Conservation (phyloP, 805 yeast genomes). For the Ogataea dorogensis region DNA sequence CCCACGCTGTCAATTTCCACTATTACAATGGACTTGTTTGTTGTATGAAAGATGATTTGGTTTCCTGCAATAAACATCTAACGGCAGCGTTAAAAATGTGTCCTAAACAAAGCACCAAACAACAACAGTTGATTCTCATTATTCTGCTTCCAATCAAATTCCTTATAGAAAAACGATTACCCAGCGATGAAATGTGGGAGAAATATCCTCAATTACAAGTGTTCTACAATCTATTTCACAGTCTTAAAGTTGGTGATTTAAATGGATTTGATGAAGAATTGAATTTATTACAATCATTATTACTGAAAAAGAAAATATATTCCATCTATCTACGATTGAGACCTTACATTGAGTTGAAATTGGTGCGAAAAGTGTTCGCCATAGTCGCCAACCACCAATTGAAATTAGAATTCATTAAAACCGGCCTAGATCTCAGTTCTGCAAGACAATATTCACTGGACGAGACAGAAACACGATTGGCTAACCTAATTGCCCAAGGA, state of each 20-base stretch:
- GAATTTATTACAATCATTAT: conserved; percentile 42
- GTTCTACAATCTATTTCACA: conserved; percentile 48
- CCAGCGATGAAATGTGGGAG: conserved; percentile 41
- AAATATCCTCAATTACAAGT: conserved; percentile 42
- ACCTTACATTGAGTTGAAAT: conserved; percentile 47
- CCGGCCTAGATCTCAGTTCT: conserved; percentile 16
- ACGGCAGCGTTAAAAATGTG: conserved; percentile 45
- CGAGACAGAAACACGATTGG: conserved; percentile 66
- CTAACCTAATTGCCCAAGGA: conserved; percentile 60
- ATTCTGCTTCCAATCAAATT: conserved; percentile 65
- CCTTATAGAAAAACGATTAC: conserved; percentile 46
- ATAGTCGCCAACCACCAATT: conserved; percentile 29
- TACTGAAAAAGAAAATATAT: conserved; percentile 60
- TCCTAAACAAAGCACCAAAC: conserved; percentile 28
- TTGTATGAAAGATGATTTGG: conserved; percentile 62
- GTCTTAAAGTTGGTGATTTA: conserved; percentile 57
- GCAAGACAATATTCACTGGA: conserved; percentile 37
- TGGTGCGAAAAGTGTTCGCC: conserved; percentile 43
- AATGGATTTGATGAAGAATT: conserved; percentile 46
- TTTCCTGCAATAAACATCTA: conserved; percentile 49
- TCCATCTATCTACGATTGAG: conserved; percentile 54
- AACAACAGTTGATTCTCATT: conserved; percentile 48
- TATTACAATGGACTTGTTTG: conserved; percentile 70
- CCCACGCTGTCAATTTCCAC: conserved; percentile 58
- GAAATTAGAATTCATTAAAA: conserved; percentile 12